Evolutionary conservation across 2,329 filamentous ascomycete genomes (phyloP), one percentile per base, ranked within the genome.

Genomic region (Karstenula rhodostoma): DNA sequence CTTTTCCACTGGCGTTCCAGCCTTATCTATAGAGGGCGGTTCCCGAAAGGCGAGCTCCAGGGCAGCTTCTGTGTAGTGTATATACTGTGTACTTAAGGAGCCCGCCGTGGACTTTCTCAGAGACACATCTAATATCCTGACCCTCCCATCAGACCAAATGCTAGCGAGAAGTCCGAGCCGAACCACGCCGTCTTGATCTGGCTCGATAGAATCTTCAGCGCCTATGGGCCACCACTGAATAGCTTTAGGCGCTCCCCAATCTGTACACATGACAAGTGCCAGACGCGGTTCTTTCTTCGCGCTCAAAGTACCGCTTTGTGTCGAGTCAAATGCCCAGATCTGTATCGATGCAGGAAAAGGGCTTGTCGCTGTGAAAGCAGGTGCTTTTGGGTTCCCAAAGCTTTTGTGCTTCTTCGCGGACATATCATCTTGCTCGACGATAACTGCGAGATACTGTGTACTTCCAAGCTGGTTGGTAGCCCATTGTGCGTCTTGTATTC

Each of bases 381-480:
- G 81, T 8, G 81, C 77, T 56, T 68, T 67, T 19, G 68, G 56
- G 60, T 75, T 61, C 69, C 76, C 66, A 63, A 77, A 46, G 63
- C 71, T 56, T 62, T 73, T 65, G 63, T 71, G 62, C 43, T 75
- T 63, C 35, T 56, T 57, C 4, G 49, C 54, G 5, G 40, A 55
- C 4, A 52, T 58, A 46, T 54, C 59, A 50, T 62, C 70, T 61
- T 77, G 67, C 68, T 73, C 60, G 17, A 80, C 77, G 32, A 78
- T 78, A 7, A 87, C 74, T 19, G 85, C 85, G 7, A 89, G 79
- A 73, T 87, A 88, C 64, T 89, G 87, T 22, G 75, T 78, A n/a
- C 70, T 65, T 2, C 79, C 80, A 22, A 76, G 59, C 50, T 79
- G 77, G 35, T 79, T 78, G 6, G 78, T 74, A 5, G 70, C 75